These are phyloP conservation scores for Kodamaea derodonti DNA, from an alignment of 1,139 yeast genomes.

Conservation along the genomic window DNA sequence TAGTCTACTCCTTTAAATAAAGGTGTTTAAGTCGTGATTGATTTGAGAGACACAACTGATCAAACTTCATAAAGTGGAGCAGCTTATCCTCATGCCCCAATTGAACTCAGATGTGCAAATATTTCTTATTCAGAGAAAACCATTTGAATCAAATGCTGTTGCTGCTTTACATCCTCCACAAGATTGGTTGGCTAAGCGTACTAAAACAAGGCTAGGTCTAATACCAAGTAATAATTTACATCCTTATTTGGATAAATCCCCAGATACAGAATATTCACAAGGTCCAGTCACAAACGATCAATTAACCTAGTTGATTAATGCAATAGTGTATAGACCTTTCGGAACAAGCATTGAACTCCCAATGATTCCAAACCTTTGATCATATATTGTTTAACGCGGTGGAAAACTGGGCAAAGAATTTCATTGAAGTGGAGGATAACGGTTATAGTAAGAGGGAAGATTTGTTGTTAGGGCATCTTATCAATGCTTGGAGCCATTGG, in stretches of 20 bases:
- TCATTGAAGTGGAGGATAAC: slow-evolving; percentile 56
- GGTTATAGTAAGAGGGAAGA: slow-evolving; percentile 34
- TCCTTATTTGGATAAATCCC: slow-evolving; percentile 80
- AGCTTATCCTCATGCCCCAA: slow-evolving; percentile 89
- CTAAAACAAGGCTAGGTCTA: slow-evolving; percentile 56
- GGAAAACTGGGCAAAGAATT: slow-evolving; percentile 99
- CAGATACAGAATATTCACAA: slow-evolving; percentile 51
- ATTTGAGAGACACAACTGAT: slow-evolving; percentile 58
- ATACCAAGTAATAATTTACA: slow-evolving; percentile 79
- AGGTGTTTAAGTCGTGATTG: slow-evolving; percentile 68
- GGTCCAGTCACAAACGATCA: slow-evolving; percentile 67
- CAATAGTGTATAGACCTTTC: slow-evolving; percentile 95
- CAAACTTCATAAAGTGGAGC: slow-evolving; percentile 57
- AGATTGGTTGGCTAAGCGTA: slow-evolving; percentile 36
- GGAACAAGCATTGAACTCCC: slow-evolving; percentile 62
- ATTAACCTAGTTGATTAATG: slow-evolving; percentile 82
- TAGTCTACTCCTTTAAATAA: slow-evolving; percentile 87
- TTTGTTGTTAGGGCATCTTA: slow-evolving; percentile 53
- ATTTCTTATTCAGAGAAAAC: slow-evolving; percentile 51
- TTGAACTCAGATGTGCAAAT: slow-evolving; percentile 91
- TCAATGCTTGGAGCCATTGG: slow-evolving; percentile 74
- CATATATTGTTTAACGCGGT: slow-evolving; percentile 68
- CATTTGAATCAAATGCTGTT: slow-evolving; percentile 44
- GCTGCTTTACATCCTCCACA: slow-evolving; percentile 40
- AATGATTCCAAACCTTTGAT: slow-evolving; percentile 87